Percentiles rank a stretch among this genome's conserved stretches.
phyloP scores from a whole-genome alignment of 2,329 filamentous ascomycete species.

The Talaromyces sp. region DNA sequence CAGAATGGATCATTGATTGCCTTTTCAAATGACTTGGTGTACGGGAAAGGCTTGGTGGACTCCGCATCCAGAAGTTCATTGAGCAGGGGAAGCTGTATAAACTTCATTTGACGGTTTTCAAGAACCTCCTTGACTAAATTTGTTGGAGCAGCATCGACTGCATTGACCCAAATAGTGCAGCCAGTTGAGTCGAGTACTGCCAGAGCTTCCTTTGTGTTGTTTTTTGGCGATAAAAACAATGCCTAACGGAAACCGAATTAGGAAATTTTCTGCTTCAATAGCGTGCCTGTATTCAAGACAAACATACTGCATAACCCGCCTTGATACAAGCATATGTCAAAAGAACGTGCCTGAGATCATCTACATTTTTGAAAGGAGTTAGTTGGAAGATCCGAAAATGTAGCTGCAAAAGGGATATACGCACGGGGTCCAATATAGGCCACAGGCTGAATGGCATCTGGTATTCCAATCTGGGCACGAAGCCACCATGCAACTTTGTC shows the following conservation, averaged over 20 bases:
- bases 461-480: neutral
- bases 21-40: constrained; percentile 34
- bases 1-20: constrained; percentile 36
- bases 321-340: constrained; percentile 14
- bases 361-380: neutral
- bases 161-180: constrained; percentile 11
- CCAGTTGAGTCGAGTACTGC: constrained; percentile 4
- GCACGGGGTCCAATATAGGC: constrained; percentile 15
- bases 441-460: constrained; percentile 9
- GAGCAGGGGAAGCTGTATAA: constrained; percentile 11
- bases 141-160: neutral
- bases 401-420: neutral
- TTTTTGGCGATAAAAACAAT: constrained; percentile 14
- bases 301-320: constrained; percentile 13
- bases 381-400: neutral
- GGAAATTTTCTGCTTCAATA: neutral
- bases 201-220: constrained; percentile 6
- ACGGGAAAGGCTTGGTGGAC: constrained; percentile 20
- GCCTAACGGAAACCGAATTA: neutral
- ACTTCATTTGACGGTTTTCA: neutral
- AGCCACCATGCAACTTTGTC: constrained; percentile 17
- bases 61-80: constrained; percentile 3
- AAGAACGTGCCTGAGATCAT: constrained; percentile 11
- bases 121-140: neutral
- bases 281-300: neutral